Percentiles rank a stretch among this genome's conserved stretches.
Conservation (phyloP, 306 rosid species). For the Biancaea sappan region DNA sequence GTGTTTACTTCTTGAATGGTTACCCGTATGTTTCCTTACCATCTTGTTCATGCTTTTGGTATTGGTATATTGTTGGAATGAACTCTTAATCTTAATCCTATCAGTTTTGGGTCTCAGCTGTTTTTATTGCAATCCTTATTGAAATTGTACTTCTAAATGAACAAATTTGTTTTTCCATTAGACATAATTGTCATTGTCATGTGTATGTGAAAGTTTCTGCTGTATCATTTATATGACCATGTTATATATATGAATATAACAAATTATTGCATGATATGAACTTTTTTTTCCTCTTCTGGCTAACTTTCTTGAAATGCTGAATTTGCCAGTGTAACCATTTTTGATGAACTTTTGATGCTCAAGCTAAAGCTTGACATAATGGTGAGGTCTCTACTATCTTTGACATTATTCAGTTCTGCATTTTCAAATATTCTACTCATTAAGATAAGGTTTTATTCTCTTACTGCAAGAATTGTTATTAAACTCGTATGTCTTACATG, state of each 20-base stretch:
- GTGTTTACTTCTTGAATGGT: constrained; percentile 21
- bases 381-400: constrained; percentile 69
- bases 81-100: constrained; percentile 6
- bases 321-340: constrained; percentile 64
- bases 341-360: constrained; percentile 74
- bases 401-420: constrained; percentile 19
- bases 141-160: constrained; percentile 21
- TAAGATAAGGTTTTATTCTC: not conserved
- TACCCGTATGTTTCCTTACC: not conserved
- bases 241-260: constrained; percentile 13
- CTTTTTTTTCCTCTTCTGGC: constrained; percentile 22
- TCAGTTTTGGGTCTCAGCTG: constrained; percentile 17
- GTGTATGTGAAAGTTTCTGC: constrained; percentile 20
- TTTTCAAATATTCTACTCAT: constrained; percentile 9
- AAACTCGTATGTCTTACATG: not conserved
- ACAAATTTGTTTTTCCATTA: constrained; percentile 15
- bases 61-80: not conserved
- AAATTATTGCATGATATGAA: constrained; percentile 14
- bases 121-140: constrained; percentile 28
- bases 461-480: not conserved
- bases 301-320: constrained; percentile 21
- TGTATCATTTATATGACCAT: constrained; percentile 25
- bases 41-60: not conserved
- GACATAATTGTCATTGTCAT: constrained; percentile 15
- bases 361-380: constrained; percentile 56